Evolutionary conservation across 495 filamentous ascomycete species (phyloP).

Genomic region (Trichodelitschia bisporula): DNA sequence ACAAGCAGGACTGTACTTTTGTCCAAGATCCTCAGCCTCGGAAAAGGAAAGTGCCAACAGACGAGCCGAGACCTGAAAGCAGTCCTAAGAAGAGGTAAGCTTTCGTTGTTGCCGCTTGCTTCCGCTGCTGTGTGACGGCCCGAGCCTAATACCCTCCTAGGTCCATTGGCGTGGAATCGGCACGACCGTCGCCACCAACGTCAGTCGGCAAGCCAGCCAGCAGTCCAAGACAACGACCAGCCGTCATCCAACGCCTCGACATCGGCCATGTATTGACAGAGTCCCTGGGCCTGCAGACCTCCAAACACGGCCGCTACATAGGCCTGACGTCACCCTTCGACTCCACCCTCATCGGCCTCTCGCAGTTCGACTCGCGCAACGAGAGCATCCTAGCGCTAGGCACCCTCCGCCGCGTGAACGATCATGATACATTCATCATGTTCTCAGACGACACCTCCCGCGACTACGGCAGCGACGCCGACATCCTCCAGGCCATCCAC

Average conservation of each 20-base stretch:
- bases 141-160: no score
- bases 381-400: constrained; percentile 42
- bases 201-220: not conserved
- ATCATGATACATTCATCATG: constrained; percentile 65
- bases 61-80: constrained; percentile 10
- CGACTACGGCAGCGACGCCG: constrained; percentile 31
- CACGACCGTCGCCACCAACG: not conserved
- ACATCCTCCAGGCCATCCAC: constrained; percentile 60
- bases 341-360: constrained; percentile 44
- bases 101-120: no score
- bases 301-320: constrained; percentile 17
- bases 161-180: not conserved
- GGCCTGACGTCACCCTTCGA: constrained; percentile 42
- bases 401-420: constrained; percentile 55
- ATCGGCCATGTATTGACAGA: no score
- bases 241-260: no score
- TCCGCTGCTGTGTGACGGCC: no score
- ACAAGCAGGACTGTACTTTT: constrained; percentile 24
- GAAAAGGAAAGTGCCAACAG: constrained; percentile 21
- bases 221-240: constrained; percentile 1
- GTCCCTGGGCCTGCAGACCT: constrained; percentile 16
- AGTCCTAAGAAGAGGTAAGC: constrained; percentile 13
- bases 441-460: constrained; percentile 38
- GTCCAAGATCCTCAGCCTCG: constrained; percentile 22
- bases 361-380: constrained; percentile 43